These are phyloP conservation scores for Choanephora cucurbitarum DNA, from an alignment of 371 early-diverging fungal species.

Conservation along the genomic window DNA sequence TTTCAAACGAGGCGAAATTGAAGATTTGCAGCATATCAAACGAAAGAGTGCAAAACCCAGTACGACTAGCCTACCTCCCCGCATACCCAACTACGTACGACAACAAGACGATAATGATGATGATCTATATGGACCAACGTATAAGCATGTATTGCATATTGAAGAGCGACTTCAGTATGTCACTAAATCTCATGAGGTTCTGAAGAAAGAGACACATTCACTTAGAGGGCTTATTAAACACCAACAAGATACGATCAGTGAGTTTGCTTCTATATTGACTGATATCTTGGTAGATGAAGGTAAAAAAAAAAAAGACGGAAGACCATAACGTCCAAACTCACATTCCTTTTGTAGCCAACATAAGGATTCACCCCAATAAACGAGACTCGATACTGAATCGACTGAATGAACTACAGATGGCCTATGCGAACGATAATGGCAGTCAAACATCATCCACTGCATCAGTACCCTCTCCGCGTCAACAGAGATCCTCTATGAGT, in stretches of 20 bases:
- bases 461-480: background rate
- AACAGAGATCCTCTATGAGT: background rate
- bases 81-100: background rate
- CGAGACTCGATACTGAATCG: background rate
- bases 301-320: constrained; percentile 2
- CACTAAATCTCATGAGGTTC: constrained; percentile 16
- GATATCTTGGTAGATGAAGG: background rate
- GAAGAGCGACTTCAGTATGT: constrained; percentile 31
- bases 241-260: constrained; percentile 22
- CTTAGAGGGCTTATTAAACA: constrained; percentile 11
- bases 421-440: background rate
- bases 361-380: background rate
- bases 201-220: constrained; percentile 22
- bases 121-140: constrained; percentile 19
- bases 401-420: constrained; percentile 2
- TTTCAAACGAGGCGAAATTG: constrained; percentile 60
- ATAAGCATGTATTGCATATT: constrained; percentile 25
- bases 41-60: constrained; percentile 55
- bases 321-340: too few relatives aligned
- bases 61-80: background rate
- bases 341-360: background rate
- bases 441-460: background rate
- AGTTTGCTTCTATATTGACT: background rate
- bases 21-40: constrained; percentile 63
- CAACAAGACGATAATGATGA: constrained; percentile 11